A percentile compares a stretch with the other conserved stretches of the same genome.
These are phyloP conservation scores for Mycosphaerella sp. DNA, from an alignment of 2,329 filamentous ascomycete genomes.

Conservation along the genomic window DNA sequence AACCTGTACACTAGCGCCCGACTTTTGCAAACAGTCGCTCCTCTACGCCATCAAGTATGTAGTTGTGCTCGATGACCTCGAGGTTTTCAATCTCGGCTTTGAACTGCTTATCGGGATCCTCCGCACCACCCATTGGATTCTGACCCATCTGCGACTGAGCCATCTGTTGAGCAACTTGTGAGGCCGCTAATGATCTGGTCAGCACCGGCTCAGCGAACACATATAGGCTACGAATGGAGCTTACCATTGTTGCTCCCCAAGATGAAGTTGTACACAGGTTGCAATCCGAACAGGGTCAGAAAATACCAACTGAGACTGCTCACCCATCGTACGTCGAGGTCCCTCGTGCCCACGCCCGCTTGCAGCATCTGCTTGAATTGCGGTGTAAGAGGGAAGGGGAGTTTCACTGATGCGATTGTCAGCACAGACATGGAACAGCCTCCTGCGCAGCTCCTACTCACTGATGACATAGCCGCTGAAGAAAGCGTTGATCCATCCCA, in stretches of 20 bases:
- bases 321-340: constrained; percentile 97
- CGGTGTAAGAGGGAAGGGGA: constrained; percentile 94
- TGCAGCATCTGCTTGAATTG: constrained; percentile 99
- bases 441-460: constrained; percentile 41
- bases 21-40: constrained; percentile 61
- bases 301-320: constrained; percentile 99
- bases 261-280: constrained; percentile 95
- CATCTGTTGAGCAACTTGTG: constrained; percentile 83
- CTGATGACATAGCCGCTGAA: constrained; percentile 97
- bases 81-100: constrained; percentile 88
- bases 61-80: constrained; percentile 89
- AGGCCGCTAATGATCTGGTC: constrained; percentile 58
- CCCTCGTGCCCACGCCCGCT: constrained; percentile 88
- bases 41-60: constrained; percentile 82
- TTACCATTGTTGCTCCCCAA: constrained; percentile 91
- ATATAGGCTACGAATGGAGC: constrained; percentile 29
- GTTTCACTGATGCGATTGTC: constrained; percentile 59
- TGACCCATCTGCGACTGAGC: constrained; percentile 56
- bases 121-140: constrained; percentile 74
- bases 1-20: constrained; percentile 16
- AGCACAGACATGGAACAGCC: background rate
- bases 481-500: constrained; percentile 99
- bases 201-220: background rate
- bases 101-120: constrained; percentile 95
- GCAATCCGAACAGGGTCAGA: constrained; percentile 89